A percentile compares a stretch with the other conserved stretches of the same genome.
Evolutionary conservation across 1,139 yeast genomes (phyloP).

Genomic region (Blastobotrys serpentis): DNA sequence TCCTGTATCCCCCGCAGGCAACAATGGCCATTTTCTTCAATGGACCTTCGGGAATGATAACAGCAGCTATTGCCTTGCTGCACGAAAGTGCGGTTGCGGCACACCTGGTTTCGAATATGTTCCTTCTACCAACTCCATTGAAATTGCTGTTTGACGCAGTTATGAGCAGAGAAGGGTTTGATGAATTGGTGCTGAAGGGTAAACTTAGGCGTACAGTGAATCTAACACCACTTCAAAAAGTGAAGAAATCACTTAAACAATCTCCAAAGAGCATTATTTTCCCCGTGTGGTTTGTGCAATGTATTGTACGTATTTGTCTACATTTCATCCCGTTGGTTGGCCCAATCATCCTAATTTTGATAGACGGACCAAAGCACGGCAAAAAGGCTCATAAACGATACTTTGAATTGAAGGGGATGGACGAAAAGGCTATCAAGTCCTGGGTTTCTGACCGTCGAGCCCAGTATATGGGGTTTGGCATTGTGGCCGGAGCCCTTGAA

Average conservation of each 20-base stretch:
- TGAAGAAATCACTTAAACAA: slow-evolving; percentile 29
- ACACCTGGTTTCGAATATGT: slow-evolving; percentile 47
- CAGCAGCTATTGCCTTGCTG: slow-evolving; percentile 54
- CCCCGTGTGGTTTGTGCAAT: slow-evolving; percentile 41
- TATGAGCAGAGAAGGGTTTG: slow-evolving; percentile 49
- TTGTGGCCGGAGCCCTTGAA: slow-evolving; percentile 58
- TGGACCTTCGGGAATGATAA: slow-evolving; percentile 55
- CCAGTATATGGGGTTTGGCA: slow-evolving; percentile 51
- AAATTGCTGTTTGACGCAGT: slow-evolving; percentile 57
- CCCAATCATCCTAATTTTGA: slow-evolving; percentile 51
- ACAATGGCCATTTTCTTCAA: slow-evolving; percentile 48
- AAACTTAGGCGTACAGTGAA: slow-evolving; percentile 44
- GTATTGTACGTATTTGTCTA: slow-evolving; percentile 39
- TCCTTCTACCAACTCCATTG: slow-evolving; percentile 60
- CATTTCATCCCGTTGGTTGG: slow-evolving; percentile 63
- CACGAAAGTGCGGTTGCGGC: slow-evolving; percentile 55
- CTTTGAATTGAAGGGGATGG: slow-evolving; percentile 57
- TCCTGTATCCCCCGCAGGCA: slow-evolving; percentile 52
- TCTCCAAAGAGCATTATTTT: slow-evolving; percentile 35
- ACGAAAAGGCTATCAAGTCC: slow-evolving; percentile 41
- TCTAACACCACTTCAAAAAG: slow-evolving; percentile 27
- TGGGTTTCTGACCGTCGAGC: slow-evolving; percentile 36
- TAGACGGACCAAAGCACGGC: slow-evolving; percentile 62
- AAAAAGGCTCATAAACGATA: slow-evolving; percentile 57
- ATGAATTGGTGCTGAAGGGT: slow-evolving; percentile 50